Conservation (phyloP, 2,329 filamentous ascomycete genomes). For the Epichloe amarillans region DNA sequence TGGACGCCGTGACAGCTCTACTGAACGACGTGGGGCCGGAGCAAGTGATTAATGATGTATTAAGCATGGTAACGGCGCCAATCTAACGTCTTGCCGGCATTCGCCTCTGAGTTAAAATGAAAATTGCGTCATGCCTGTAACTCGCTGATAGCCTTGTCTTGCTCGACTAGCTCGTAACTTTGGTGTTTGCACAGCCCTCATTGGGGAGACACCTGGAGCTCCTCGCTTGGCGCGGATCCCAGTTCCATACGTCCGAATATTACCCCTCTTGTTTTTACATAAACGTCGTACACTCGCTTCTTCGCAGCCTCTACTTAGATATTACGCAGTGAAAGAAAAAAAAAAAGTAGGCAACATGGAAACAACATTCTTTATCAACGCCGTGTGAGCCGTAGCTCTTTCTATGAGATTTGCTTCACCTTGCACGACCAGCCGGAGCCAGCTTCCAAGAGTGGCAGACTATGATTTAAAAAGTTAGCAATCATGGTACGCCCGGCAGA, state of each 20-base stretch:
- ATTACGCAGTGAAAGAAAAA: neutral
- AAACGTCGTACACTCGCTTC: neutral
- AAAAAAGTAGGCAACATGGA: too few relatives aligned
- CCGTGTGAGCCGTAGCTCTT: neutral
- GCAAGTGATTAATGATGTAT: slow-evolving; percentile 51
- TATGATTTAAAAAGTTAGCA: slow-evolving; percentile 22
- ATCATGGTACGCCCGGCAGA: neutral
- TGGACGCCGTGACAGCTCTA: slow-evolving; percentile 52
- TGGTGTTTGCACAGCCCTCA: neutral
- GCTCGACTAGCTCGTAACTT: neutral
- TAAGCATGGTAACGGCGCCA: slow-evolving; percentile 38
- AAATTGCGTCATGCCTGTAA: neutral
- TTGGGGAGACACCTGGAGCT: neutral
- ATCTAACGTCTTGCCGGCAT: neutral
- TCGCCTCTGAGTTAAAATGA: neutral
- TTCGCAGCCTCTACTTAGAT: too few relatives aligned
- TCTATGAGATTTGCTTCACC: slow-evolving; percentile 57
- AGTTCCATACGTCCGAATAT: too few relatives aligned
- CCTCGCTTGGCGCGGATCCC: too few relatives aligned
- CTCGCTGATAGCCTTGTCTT: neutral
- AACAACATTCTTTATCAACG: neutral
- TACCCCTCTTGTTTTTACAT: neutral
- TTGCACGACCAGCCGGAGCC: slow-evolving; percentile 85
- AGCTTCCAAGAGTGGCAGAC: slow-evolving; percentile 69
- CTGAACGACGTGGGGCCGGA: slow-evolving; percentile 50